Evolutionary conservation across 1,284 basidiomycete genomes (phyloP), one percentile per base, ranked within the genome.

Genomic region (Puccinia novopanici): DNA sequence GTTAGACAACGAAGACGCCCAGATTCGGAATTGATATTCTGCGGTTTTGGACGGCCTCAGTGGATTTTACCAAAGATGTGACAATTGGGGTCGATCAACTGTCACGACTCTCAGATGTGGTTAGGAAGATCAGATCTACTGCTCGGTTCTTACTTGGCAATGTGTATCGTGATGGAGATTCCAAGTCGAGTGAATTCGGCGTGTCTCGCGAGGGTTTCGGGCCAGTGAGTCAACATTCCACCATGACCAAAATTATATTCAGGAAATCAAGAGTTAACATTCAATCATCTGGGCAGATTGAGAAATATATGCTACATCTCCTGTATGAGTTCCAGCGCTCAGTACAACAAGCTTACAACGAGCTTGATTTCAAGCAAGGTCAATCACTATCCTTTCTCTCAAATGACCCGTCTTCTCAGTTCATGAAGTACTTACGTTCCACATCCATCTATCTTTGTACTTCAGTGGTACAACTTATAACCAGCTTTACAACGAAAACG

Each of bases 101-200:
- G 54, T 87, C 90, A 4, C 92, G 95, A 84, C 90, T 91, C 4
- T 89, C 90, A 0, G 93, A 96, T 83, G 90, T 90, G 0, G 87
- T 95, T 84, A 89, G 94, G 70, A 97, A 94, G 86, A 90, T 98
- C 57, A 89, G 96, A 45, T 97, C 95, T 84, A 91, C 93, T 10
- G 89, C 91, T 0, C 89, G 95, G n/a, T 99, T 97, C 86, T 89
- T 95, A 81, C 88, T 98, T 0, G 95, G 92, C 0, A 96, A 94
- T 83, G 87, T n/a, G n/a, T n/a, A n/a, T n/a, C 90, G 61, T 0
- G 50, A 63, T 40, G 59, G 34, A 52, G 24, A 48, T 45, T 19
- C 22, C n/a, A 34, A 45, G n/a, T 10, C 37, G 27, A 61, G 24
- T 48, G 3, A 75, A 30, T 8, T 30, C 34, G 57, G 55, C 13